Base-by-base conservation (phyloP, 1,284 basidiomycete species). In the Coniferiporia sulphurascens region DNA sequence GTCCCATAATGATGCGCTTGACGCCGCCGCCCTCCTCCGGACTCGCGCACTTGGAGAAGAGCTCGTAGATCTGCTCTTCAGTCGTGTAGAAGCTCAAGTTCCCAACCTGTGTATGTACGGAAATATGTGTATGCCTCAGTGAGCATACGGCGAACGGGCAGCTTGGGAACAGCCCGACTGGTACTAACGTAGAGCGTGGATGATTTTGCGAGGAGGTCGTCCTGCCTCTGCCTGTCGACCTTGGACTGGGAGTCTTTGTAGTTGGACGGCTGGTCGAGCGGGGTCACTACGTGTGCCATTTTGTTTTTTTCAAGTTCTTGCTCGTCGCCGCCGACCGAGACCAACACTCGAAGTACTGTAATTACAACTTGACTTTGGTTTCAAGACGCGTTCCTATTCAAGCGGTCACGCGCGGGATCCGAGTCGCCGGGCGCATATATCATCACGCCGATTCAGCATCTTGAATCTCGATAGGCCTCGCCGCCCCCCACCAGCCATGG, bases 61-160 rank as follows among this genome's bases (percentile, higher is more conserved):
- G 76, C 74, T 99, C 96, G 76, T 98, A 98, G 74, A 99, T 98
- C 76, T 99, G 97, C 71, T 98, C 95, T 76, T 99, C 97, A 52
- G 96, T 98, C 9, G 95, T 98, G 77, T 92, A 97, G 75, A 96
- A 98, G 76, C 93, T 95, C 71, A 98, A 78, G 73, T 98, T 98
- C 69, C 95, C 97, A 69, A 99, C 88, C 85, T 98, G 66, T 69
- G 67, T n/a, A n/a, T 67, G 69, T 61, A 12, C 46, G 34, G 44
- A 52, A n/a, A 32, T 56, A 50, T 60, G 32, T 58, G 58, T n/a
- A 9, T 19, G 8, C 9, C 17, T n/a, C 12, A 3, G 4, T 46
- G 15, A n/a, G 44, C 17, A 8, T 9, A 43, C 36, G 44, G n/a
- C 15, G 32, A 21, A 9, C 2, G 27, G 27, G 27, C 27, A 27